Base-by-base conservation (phyloP, 805 yeast genomes). In the Kodamaea sagamina region DNA sequence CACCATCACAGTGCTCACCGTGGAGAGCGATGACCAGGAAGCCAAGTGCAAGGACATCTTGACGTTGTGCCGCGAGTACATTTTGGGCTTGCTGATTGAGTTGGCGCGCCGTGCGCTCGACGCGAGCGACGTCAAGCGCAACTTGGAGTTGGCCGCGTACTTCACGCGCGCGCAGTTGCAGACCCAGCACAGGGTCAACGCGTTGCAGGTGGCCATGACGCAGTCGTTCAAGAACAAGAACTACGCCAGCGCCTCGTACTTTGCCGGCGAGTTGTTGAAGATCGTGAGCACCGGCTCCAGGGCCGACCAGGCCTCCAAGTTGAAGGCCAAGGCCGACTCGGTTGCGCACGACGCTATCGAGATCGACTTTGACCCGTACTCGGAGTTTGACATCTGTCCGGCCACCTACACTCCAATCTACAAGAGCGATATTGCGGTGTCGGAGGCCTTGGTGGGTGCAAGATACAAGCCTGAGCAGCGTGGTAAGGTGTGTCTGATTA, bases 201-300 rank as follows among this genome's bases (percentile, higher is more conserved):
- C 98, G 9, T 74, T 89, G 55, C 95, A 89, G 63, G 96, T 89
- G 44, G 99, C 99, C 29, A 86, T 92, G 93, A 82, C 86, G 35
- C 95, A 88, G 71, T 81, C 93, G 29, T 89, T 87, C 77, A 87
- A 86, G 62, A 75, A 84, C 62, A 89, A 90, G 64, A 92, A 93
- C 68, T 93, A 69, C 68, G 84, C 90, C 3, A 79, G 85, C 47
- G 97, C 99, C 1, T 81, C 96, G 5, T 82, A 81, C 59, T 93
- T 93, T 73, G 98, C 99, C 0, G 73, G 77, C 16, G 90, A 89
- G 66, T 84, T 86, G 59, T 75, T 93, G 59, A 75, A 79, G 55
- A 75, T 89, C 40, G 78, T 81, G 44, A 54, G 84, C 1, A 61
- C 79, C 12, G 97, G 97, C 12, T 75, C 89, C 36, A 84, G 89